A percentile compares a stretch with the other conserved stretches of the same genome.
phyloP scores from a whole-genome alignment of 768 basidiomycete species.

The Pleurotus platypus region DNA sequence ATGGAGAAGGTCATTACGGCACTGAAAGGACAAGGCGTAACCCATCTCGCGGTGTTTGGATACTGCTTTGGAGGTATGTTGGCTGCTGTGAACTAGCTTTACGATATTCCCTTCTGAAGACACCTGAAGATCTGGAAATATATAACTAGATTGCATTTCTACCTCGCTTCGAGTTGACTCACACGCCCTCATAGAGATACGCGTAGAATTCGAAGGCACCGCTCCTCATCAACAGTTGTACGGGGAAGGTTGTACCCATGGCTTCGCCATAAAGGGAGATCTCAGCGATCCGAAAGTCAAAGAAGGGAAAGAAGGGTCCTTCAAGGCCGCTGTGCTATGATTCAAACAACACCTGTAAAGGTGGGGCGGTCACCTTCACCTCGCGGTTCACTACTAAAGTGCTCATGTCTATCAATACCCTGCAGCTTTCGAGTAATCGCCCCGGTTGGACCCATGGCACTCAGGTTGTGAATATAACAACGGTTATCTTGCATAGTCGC shows the following conservation, averaged over 20 bases:
- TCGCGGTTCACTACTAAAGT: background rate
- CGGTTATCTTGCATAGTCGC: background rate
- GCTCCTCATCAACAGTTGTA: slow-evolving; percentile 67
- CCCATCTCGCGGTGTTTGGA: slow-evolving; percentile 23
- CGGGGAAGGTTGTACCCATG: slow-evolving; percentile 30
- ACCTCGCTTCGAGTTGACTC: background rate
- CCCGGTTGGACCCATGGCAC: background rate
- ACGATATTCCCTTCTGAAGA: slow-evolving; percentile 41
- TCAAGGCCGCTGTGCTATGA: slow-evolving; percentile 47
- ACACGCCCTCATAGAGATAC: slow-evolving; percentile 40
- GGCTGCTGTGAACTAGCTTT: slow-evolving; percentile 4
- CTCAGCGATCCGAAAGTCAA: slow-evolving; percentile 37
- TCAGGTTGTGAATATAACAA: background rate
- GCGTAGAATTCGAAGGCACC: slow-evolving; percentile 41
- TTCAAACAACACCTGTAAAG: slow-evolving; percentile 28
- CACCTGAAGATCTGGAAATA: slow-evolving; percentile 64
- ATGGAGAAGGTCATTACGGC: slow-evolving; percentile 25
- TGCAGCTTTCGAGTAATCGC: background rate
- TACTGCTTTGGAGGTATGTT: slow-evolving; percentile 25
- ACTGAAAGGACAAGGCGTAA: slow-evolving; percentile 29
- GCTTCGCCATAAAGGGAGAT: slow-evolving; percentile 43
- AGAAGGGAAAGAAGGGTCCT: slow-evolving; percentile 53
- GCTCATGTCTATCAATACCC: background rate
- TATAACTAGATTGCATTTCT: background rate
- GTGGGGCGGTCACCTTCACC: background rate